These are phyloP conservation scores for Bruguiera hainesii DNA, from an alignment of 441 rosid genomes.

Conservation along the genomic window DNA sequence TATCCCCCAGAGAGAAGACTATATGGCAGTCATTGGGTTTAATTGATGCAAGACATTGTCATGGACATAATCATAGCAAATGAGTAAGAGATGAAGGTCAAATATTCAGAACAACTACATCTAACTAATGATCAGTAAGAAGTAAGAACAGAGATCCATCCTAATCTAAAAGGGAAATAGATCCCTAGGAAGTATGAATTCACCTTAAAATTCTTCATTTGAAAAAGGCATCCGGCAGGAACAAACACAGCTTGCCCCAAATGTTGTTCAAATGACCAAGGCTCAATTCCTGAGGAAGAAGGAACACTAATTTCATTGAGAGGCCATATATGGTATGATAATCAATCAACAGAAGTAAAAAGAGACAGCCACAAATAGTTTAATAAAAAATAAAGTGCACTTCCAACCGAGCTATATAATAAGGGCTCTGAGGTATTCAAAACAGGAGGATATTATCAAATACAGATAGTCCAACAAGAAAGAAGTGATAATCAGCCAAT, in stretches of 20 bases:
- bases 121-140: background rate
- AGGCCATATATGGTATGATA: no score
- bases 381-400: background rate
- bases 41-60: background rate
- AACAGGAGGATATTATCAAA: background rate
- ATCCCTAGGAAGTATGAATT: conserved; percentile 5
- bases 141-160: background rate
- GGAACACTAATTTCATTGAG: background rate
- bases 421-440: background rate
- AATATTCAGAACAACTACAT: background rate
- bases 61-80: background rate
- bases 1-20: background rate
- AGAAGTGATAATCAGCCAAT: background rate
- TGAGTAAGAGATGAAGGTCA: background rate
- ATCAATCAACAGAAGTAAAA: background rate
- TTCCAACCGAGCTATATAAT: background rate
- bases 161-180: no score
- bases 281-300: conserved; percentile 69
- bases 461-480: background rate
- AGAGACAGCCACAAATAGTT: background rate
- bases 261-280: conserved; percentile 84
- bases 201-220: conserved; percentile 75
- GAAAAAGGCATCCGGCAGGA: conserved; percentile 97
- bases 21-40: background rate
- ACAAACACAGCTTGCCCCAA: conserved; percentile 83